phyloP scores from a whole-genome alignment of 352 stramenopile genomes.

The Phytophthora tubulina region DNA sequence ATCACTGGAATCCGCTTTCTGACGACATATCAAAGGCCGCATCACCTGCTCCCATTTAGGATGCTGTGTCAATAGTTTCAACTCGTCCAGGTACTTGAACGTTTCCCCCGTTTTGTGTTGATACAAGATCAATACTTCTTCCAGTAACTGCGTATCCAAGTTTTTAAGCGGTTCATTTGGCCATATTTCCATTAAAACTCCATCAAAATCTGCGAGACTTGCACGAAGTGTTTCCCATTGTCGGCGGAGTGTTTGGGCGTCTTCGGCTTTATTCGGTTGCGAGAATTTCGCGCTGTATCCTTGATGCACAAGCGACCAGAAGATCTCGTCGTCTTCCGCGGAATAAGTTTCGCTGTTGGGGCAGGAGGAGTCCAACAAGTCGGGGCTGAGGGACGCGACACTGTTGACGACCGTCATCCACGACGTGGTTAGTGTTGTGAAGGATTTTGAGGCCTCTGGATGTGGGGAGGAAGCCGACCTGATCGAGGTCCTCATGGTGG shows the following conservation, averaged over 20 bases:
- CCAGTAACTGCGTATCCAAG: conserved; percentile 12
- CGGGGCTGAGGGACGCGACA: conserved; percentile 14
- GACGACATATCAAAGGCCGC: conserved; percentile 4
- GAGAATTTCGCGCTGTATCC: conserved; percentile 12
- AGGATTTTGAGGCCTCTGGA: neutral
- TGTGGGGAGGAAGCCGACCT: neutral
- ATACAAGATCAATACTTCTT: conserved; percentile 4
- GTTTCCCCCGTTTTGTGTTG: neutral
- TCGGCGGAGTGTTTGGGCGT: neutral
- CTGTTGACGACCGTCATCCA: conserved; percentile 21
- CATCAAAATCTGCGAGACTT: conserved; percentile 19
- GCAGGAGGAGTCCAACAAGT: conserved; percentile 7
- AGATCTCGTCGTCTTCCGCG: conserved; percentile 11
- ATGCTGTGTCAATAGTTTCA: conserved; percentile 16
- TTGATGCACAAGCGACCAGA: conserved; percentile 26
- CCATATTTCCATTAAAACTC: conserved; percentile 18
- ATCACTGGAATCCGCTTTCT: too few species aligned
- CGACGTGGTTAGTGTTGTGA: neutral
- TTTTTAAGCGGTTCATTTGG: neutral
- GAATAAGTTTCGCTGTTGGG: conserved; percentile 14
- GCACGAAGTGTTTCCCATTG: conserved; percentile 15
- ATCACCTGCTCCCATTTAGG: conserved; percentile 16
- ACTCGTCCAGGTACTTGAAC: conserved; percentile 19
- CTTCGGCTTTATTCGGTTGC: neutral
- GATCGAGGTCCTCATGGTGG: neutral